A percentile compares a stretch with the other conserved stretches of the same genome.
These are phyloP conservation scores for Rhizophora apiculata DNA, from an alignment of 345 rosid species.

Conservation along the genomic window DNA sequence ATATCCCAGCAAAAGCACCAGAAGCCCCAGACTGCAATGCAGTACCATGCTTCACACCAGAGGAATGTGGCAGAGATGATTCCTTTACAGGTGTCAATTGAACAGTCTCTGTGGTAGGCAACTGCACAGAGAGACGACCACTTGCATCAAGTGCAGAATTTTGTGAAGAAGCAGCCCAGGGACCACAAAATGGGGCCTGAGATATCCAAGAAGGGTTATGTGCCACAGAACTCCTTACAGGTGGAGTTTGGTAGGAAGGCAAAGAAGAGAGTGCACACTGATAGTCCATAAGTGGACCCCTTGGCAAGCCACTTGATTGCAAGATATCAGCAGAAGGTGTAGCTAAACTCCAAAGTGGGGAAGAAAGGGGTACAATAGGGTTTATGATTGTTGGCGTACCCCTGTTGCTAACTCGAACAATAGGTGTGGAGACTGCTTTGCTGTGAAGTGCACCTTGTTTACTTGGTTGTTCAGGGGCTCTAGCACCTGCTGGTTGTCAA, in stretches of 20 bases:
- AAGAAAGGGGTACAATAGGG: constrained; percentile 63
- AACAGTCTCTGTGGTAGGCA: constrained; percentile 55
- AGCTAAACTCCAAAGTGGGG: constrained; percentile 78
- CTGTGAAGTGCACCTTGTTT: constrained; percentile 44
- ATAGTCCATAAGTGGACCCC: constrained; percentile 57
- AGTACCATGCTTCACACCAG: constrained; percentile 45
- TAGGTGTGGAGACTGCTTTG: constrained; percentile 48
- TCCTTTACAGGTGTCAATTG: constrained; percentile 64
- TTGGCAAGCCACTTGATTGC: constrained; percentile 56
- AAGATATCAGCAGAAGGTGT: constrained; percentile 53
- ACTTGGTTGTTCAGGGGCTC: constrained; percentile 45
- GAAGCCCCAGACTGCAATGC: constrained; percentile 38
- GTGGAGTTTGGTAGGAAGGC: constrained; percentile 66
- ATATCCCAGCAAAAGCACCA: constrained; percentile 39
- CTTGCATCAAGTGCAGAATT: constrained; percentile 55
- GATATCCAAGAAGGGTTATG: constrained; percentile 70
- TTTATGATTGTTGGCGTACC: constrained; percentile 45
- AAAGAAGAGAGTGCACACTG: constrained; percentile 62
- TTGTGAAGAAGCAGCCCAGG: constrained; percentile 72
- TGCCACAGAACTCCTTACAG: constrained; percentile 53
- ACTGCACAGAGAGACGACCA: constrained; percentile 47
- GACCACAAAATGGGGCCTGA: constrained; percentile 59
- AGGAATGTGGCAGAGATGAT: constrained; percentile 39
- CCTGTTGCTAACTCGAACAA: constrained; percentile 52
- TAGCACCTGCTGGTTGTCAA: constrained; percentile 32